phyloP scores from a whole-genome alignment of 1,284 basidiomycete genomes.

The Earliella scabrosa region DNA sequence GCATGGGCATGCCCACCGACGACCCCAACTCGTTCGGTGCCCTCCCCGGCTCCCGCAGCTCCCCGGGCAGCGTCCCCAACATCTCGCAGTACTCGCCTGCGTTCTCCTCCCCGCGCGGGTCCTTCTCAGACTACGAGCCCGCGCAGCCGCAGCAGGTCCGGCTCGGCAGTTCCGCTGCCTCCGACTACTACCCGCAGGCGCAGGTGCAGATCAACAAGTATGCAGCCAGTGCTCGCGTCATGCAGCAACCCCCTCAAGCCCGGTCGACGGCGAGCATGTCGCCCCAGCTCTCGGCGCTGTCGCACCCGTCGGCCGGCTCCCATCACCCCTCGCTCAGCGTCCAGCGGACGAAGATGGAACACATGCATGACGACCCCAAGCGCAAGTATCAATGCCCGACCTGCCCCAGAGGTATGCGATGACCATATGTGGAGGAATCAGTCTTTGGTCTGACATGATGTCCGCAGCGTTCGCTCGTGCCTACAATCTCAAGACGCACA shows the following conservation, averaged over 20 bases:
- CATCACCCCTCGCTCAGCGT: slow-evolving; percentile 40
- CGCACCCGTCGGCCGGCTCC: slow-evolving; percentile 43
- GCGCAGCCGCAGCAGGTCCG: slow-evolving; percentile 43
- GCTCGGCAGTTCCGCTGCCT: slow-evolving; percentile 42
- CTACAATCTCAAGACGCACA: slow-evolving; percentile 90
- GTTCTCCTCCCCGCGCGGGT: slow-evolving; percentile 44
- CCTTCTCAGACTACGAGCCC: slow-evolving; percentile 67
- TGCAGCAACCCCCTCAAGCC: slow-evolving; percentile 38
- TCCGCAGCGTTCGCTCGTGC: slow-evolving; percentile 81
- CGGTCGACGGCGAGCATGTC: slow-evolving; percentile 58
- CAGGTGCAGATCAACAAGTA: slow-evolving; percentile 32
- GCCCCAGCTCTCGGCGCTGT: slow-evolving; percentile 41
- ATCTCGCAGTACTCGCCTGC: slow-evolving; percentile 32
- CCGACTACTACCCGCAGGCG: slow-evolving; percentile 51
- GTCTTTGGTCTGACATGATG: slow-evolving; percentile 17
- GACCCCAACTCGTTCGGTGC: slow-evolving; percentile 54
- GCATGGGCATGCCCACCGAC: slow-evolving; percentile 41
- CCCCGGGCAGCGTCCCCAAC: slow-evolving; percentile 40
- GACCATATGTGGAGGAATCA: slow-evolving; percentile 1
- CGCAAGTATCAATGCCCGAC: slow-evolving; percentile 76
- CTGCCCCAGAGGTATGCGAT: slow-evolving; percentile 67
- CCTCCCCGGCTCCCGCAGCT: slow-evolving; percentile 61
- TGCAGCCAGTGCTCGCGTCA: slow-evolving; percentile 24
- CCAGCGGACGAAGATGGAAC: slow-evolving; percentile 39
- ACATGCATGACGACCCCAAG: slow-evolving; percentile 62